Evolutionary conservation across 495 filamentous ascomycete genomes (phyloP).

Genomic region (Monascus purpureus): DNA sequence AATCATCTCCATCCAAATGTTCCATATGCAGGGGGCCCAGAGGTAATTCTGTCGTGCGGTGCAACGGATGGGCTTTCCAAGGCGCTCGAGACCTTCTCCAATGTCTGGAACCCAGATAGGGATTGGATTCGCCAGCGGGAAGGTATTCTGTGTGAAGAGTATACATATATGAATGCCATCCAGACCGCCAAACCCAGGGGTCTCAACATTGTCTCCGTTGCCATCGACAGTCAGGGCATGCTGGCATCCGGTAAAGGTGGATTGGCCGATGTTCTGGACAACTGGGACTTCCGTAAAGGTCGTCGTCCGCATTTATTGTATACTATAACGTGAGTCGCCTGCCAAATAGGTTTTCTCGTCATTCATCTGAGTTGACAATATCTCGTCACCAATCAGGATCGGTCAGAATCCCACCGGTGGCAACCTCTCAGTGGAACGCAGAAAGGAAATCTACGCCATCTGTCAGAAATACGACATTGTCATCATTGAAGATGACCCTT

Average conservation of each 20-base stretch:
- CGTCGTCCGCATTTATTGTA: conserved; percentile 76
- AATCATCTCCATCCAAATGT: conserved; percentile 67
- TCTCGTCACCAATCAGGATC: conserved; percentile 34
- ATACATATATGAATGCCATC: conserved; percentile 62
- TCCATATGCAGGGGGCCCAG: conserved; percentile 63
- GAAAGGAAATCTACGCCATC: conserved; percentile 64
- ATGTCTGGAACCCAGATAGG: conserved; percentile 55
- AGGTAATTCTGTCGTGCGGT: conserved; percentile 63
- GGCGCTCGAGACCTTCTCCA: conserved; percentile 53
- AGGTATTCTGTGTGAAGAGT: conserved; percentile 63
- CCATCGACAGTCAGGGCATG: conserved; percentile 72
- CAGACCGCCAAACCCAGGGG: conserved; percentile 53
- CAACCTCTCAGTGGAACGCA: conserved; percentile 51
- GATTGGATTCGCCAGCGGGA: conserved; percentile 54
- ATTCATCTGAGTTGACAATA: background rate
- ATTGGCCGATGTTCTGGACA: conserved; percentile 60
- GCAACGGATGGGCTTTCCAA: conserved; percentile 77
- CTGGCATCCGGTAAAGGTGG: conserved; percentile 47
- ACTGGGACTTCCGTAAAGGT: conserved; percentile 64
- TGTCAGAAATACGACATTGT: conserved; percentile 80
- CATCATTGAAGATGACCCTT: conserved; percentile 90
- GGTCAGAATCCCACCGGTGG: conserved; percentile 86
- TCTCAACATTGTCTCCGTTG: conserved; percentile 54
- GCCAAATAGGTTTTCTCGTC: background rate
- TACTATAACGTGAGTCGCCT: conserved; percentile 66